Base-by-base conservation (phyloP, 83 land plant species). In the Picea engelmannii region DNA sequence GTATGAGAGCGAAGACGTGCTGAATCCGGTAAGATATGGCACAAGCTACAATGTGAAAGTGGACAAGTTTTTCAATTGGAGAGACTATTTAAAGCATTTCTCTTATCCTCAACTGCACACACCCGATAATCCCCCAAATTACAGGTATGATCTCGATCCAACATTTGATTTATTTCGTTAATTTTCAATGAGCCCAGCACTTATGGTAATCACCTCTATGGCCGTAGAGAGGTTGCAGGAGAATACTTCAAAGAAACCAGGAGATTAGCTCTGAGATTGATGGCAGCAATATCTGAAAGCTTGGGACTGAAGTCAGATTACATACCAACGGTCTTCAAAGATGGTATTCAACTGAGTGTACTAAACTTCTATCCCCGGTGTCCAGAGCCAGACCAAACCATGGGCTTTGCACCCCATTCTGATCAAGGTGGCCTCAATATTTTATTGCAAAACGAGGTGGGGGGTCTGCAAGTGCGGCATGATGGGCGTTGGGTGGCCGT, bases 301-400 rank as follows among this genome's bases (percentile, higher is more conserved):
- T 67, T 90, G 15, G 88, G 88, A 2, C 40, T 90, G 52, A 79
- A 77, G 13, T 69, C 81, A 9, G 49, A 35, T 25, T 79, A 74
- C 71, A 25, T 83, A 55, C 12, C 17, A 9, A 27, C 66, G 15
- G 63, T 83, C 67, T 66, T 88, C 44, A 81, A 80, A 7, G 73
- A 90, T 6, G 88, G 86, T 7, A 69, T 66, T 71, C 91, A 91
- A 60, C 52, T 81, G 24, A 7, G 86, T 5, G 73, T 63, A 7
- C 84, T 85, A 27, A 92, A 92, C 75, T 78, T 75, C 47, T 90
- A 90, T 67, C 94, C 94, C 0, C 85, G 78, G 11, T 92, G 95
- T 69, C 92, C 95, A 2, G 82, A 90, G 85, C 95, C 92, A 12
- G 92, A 90, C 3, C 88, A 83, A 16, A 86, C 87, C 55, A 81